phyloP scores from a whole-genome alignment of 306 rosid species.

The Clitoria ternatea region DNA sequence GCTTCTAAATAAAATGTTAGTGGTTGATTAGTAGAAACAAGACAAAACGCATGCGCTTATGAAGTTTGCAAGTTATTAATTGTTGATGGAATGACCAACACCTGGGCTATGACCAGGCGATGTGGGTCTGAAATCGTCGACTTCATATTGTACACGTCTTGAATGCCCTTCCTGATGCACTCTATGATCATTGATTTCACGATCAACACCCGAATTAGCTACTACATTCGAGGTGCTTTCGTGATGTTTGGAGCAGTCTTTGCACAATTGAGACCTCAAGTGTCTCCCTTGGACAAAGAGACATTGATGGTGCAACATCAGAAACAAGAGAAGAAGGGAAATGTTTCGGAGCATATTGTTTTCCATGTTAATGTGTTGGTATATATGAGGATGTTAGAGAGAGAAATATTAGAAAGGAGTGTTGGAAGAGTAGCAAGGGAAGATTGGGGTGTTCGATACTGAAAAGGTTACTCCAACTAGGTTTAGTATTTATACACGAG shows the following conservation, averaged over 20 bases:
- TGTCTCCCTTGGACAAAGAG: slow-evolving; percentile 43
- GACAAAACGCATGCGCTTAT: not conserved
- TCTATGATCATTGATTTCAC: not conserved
- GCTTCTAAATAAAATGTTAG: slow-evolving; percentile 1
- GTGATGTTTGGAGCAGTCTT: slow-evolving; percentile 1
- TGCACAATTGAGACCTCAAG: slow-evolving; percentile 18
- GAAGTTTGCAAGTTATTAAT: not conserved
- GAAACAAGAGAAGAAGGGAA: slow-evolving; percentile 27
- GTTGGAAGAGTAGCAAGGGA: not conserved
- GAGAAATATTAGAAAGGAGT: not conserved
- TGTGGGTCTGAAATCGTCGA: slow-evolving; percentile 37
- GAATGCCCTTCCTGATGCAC: slow-evolving; percentile 4
- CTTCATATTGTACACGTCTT: slow-evolving; percentile 30
- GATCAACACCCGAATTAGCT: not conserved
- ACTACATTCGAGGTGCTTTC: not conserved
- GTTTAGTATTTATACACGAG: slow-evolving; percentile 26
- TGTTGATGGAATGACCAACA: slow-evolving; percentile 39
- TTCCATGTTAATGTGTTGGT: slow-evolving; percentile 18
- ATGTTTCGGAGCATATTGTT: slow-evolving; percentile 9
- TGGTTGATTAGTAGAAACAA: not conserved
- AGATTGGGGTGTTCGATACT: not conserved
- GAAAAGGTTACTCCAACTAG: not conserved
- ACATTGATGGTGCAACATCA: slow-evolving; percentile 33
- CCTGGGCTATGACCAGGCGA: slow-evolving; percentile 38
- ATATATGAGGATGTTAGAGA: not conserved